Evolutionary conservation across 2,329 filamentous ascomycete genomes (phyloP), one percentile per base, ranked within the genome.

Genomic region (Apiospora marii): DNA sequence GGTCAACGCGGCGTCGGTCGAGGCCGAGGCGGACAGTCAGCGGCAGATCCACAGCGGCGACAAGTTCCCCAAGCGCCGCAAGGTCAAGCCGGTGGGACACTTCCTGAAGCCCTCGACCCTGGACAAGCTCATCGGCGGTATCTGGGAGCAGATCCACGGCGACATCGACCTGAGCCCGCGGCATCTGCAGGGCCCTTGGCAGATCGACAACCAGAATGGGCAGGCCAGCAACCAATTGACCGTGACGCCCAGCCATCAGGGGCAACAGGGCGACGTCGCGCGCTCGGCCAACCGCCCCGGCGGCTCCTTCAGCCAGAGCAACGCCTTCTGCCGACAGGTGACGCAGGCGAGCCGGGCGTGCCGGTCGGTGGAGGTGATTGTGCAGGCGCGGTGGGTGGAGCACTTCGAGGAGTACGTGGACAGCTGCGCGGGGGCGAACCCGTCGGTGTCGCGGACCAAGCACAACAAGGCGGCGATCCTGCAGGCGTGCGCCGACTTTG

Each of bases 361-460:
- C 71, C 82, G 88, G n/a, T 87, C 87, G 0, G 81, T 89, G n/a
- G 88, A 90, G 77, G 87, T 90, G 72, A 87, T 90, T 34, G 86
- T 90, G 2, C 88, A 90, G 75, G 87, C 88, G 5, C 85, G 86
- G 43, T 90, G 88, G 88, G 82, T 88, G 3, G 86, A 89, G 75
- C 84, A 86, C 46, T 90, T 88, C 74, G 85, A 88, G 71, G 83
- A 86, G 2, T 85, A 88, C 72, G 84, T 88, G 12, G 82, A 83
- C 19, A 79, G 82, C 24, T 81, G 86, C 22, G 79, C 79, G 22
- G 76, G 81, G n/a, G 80, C 81, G 3, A 80, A 82, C 30, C 82
- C 84, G 13, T 78, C 81, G 10, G 78, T 84, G 1, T 86, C 85
- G 0, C 79, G 82, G 0, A 84, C 84, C 1, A 87, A 88, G 73